These are phyloP conservation scores for Microcera coccophila DNA, from an alignment of 2,329 filamentous ascomycete species.

Conservation along the genomic window DNA sequence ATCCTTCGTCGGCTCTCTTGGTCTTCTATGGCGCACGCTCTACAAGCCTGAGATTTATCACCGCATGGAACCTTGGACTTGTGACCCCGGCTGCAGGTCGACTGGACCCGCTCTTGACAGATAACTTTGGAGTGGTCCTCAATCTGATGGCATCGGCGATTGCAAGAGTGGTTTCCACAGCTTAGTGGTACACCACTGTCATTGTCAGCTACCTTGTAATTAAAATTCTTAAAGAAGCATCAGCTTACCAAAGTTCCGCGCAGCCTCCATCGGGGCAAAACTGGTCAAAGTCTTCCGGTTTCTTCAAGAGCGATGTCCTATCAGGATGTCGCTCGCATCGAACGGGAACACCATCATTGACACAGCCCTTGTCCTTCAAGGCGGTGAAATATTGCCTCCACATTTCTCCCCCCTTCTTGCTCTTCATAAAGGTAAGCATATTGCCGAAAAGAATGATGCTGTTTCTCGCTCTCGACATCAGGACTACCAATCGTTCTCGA, in stretches of 20 bases:
- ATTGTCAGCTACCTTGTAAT: slow-evolving; percentile 2
- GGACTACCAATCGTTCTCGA: slow-evolving; percentile 64
- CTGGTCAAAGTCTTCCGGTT: slow-evolving; percentile 55
- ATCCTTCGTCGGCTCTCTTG: slow-evolving; percentile 40
- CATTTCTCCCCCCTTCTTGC: slow-evolving; percentile 36
- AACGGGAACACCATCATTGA: slow-evolving; percentile 60
- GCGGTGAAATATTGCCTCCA: slow-evolving; percentile 58
- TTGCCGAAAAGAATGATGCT: slow-evolving; percentile 68
- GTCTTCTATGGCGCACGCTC: slow-evolving; percentile 50
- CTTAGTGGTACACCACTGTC: slow-evolving; percentile 45
- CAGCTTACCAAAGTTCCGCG: slow-evolving; percentile 54
- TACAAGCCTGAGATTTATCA: slow-evolving; percentile 39
- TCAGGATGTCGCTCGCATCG: slow-evolving; percentile 58
- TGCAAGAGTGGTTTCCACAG: slow-evolving; percentile 59
- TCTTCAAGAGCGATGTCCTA: slow-evolving; percentile 42
- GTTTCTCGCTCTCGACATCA: slow-evolving; percentile 63
- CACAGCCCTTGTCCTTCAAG: slow-evolving; percentile 46
- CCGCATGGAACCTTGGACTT: slow-evolving; percentile 45
- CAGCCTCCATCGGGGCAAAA: slow-evolving; percentile 70
- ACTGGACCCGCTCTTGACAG: slow-evolving; percentile 36
- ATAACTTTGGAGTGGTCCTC: slow-evolving; percentile 50
- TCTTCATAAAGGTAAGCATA: slow-evolving; percentile 59
- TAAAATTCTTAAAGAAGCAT: background rate
- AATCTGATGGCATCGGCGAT: slow-evolving; percentile 58
- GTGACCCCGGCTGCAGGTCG: slow-evolving; percentile 52